Percentiles rank a stretch among this genome's conserved stretches.
Conservation (phyloP, 1,139 yeast genomes). For the Candida sp. region DNA sequence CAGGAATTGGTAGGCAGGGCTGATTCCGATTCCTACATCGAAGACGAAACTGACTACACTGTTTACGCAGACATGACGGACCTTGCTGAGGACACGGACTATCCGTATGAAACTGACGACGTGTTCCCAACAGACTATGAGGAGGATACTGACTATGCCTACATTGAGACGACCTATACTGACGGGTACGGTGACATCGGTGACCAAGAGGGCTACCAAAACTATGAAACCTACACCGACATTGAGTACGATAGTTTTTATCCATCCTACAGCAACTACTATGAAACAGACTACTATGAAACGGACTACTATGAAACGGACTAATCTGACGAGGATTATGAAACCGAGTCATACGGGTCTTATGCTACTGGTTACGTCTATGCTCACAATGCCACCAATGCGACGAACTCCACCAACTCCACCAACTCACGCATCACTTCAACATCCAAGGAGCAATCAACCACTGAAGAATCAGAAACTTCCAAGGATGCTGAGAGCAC, state of each 20-base stretch:
- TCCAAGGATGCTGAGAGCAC: slow-evolving; percentile 9
- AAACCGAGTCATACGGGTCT: not conserved
- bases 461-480: not conserved
- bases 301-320: too few species aligned
- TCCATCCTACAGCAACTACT: not conserved
- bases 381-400: slow-evolving; percentile 1
- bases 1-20: slow-evolving; percentile 8
- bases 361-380: not conserved
- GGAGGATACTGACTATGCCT: slow-evolving; percentile 10
- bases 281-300: not conserved
- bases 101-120: not conserved
- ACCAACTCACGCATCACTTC: not conserved
- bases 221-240: not conserved
- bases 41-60: not conserved
- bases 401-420: slow-evolving; percentile 8
- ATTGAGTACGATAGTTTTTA: not conserved
- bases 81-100: not conserved
- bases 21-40: slow-evolving; percentile 12
- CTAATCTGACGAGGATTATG: not conserved
- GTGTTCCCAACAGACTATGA: slow-evolving; percentile 6
- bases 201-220: not conserved
- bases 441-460: not conserved
- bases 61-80: slow-evolving; percentile 2
- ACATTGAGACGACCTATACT: not conserved
- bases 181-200: not conserved